Conservation (phyloP, 1,284 basidiomycete species). For the Tilletia horrida region DNA sequence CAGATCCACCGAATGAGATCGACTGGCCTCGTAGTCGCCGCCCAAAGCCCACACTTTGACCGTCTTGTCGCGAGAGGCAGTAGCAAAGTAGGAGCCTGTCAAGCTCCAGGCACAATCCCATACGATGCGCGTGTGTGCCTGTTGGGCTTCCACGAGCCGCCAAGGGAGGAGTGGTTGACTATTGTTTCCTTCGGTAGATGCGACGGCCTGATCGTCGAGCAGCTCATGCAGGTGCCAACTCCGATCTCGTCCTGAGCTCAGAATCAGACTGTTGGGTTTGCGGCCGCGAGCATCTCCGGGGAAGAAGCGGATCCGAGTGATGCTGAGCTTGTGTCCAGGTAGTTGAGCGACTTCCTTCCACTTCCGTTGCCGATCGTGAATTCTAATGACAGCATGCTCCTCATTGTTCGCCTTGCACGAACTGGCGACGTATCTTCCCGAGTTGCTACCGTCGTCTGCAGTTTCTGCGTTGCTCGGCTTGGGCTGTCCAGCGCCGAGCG, state of each 20-base stretch:
- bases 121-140: slow-evolving; percentile 85
- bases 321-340: slow-evolving; percentile 78
- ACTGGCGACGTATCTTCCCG: slow-evolving; percentile 74
- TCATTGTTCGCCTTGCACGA: slow-evolving; percentile 81
- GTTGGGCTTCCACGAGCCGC: slow-evolving; percentile 60
- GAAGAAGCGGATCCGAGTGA: slow-evolving; percentile 85
- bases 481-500: slow-evolving; percentile 23
- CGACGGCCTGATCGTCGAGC: background rate
- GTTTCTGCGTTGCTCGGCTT: slow-evolving; percentile 19
- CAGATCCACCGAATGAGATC: background rate
- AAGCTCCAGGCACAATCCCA: slow-evolving; percentile 87
- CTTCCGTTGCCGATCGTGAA: slow-evolving; percentile 71
- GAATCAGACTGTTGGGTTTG: slow-evolving; percentile 59
- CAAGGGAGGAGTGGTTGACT: background rate
- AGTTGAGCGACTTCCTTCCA: slow-evolving; percentile 66
- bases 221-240: slow-evolving; percentile 79
- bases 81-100: slow-evolving; percentile 75
- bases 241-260: slow-evolving; percentile 86
- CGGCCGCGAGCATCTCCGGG: slow-evolving; percentile 59
- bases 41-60: slow-evolving; percentile 57
- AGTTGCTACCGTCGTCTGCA: slow-evolving; percentile 26
- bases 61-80: slow-evolving; percentile 93
- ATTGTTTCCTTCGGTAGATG: background rate
- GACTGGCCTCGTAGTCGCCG: background rate
- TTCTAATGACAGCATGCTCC: slow-evolving; percentile 82